A percentile compares a stretch with the other conserved stretches of the same genome.
phyloP scores from a whole-genome alignment of 2,329 filamentous ascomycete species.

The Ceratocystis alfenasii region DNA sequence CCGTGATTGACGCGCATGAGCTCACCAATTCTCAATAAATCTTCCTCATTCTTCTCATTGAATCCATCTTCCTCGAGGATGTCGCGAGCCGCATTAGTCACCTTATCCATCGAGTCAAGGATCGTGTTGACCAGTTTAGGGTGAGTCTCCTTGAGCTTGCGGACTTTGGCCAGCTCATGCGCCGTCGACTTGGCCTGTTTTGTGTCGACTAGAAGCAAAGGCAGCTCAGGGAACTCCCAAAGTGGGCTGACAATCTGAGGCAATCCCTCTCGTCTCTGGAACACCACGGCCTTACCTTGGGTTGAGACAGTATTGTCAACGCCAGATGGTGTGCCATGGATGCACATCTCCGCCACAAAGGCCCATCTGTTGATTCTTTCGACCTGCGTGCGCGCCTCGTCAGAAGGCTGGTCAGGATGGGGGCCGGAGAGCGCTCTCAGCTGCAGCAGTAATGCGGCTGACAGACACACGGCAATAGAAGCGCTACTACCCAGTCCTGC shows the following conservation, averaged over 20 bases:
- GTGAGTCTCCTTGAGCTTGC: constrained; percentile 55
- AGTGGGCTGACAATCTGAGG: constrained; percentile 53
- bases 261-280: constrained; percentile 46
- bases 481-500: constrained; percentile 87
- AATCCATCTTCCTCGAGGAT: constrained; percentile 52
- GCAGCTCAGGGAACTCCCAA: constrained; percentile 82
- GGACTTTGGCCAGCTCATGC: constrained; percentile 78
- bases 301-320: constrained; percentile 95
- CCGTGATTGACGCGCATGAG: constrained; percentile 92
- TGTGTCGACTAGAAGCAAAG: constrained; percentile 81
- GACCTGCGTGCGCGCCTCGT: constrained; percentile 79
- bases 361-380: constrained; percentile 97
- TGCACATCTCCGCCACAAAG: constrained; percentile 92
- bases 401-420: constrained; percentile 76
- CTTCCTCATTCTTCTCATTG: constrained; percentile 49
- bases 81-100: constrained; percentile 45
- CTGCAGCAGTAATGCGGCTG: constrained; percentile 73
- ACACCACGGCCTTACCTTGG: constrained; percentile 87
- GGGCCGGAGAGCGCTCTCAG: constrained; percentile 79
- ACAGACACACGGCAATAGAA: constrained; percentile 83
- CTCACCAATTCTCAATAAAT: constrained; percentile 66
- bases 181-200: constrained; percentile 76
- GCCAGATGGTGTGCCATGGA: constrained; percentile 91
- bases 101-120: constrained; percentile 71
- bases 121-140: constrained; percentile 69